Evolutionary conservation across 371 early-diverging fungal species (phyloP).

Genomic region (Mortierella sp.): DNA sequence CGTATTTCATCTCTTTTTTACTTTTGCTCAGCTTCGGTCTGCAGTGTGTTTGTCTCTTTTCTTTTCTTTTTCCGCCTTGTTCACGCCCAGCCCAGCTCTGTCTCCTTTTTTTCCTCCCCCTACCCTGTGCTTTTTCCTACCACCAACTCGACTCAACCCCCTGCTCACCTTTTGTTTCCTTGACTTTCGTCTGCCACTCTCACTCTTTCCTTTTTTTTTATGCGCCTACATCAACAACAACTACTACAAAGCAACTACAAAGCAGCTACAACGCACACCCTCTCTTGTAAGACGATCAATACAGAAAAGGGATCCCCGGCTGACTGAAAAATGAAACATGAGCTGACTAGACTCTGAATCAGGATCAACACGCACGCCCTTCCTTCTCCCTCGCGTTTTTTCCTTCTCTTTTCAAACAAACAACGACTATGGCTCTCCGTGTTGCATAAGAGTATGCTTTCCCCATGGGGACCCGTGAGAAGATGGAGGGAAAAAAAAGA

Average conservation of each 20-base stretch:
- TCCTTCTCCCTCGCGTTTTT: too few relatives aligned
- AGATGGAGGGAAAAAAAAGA: background rate
- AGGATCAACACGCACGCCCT: background rate
- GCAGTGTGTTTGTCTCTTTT: background rate
- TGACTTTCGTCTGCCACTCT: background rate
- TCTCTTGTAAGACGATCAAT: background rate
- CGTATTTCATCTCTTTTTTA: background rate
- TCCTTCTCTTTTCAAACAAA: background rate
- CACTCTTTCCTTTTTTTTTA: background rate
- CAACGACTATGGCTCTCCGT: constrained; percentile 1
- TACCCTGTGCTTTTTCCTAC: background rate
- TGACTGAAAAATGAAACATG: background rate
- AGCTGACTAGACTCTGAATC: background rate
- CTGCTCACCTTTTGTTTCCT: background rate
- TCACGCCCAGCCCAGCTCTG: constrained; percentile 2
- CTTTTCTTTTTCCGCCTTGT: background rate
- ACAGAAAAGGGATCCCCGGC: background rate
- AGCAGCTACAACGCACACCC: background rate
- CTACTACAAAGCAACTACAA: background rate
- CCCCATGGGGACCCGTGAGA: constrained; percentile 8
- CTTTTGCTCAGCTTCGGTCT: background rate
- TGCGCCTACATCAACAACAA: background rate
- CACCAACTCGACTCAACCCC: background rate
- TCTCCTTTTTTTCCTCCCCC: background rate
- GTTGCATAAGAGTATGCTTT: background rate